phyloP scores from a whole-genome alignment of 805 yeast genomes.

The Diddensiella santjacobensis region DNA sequence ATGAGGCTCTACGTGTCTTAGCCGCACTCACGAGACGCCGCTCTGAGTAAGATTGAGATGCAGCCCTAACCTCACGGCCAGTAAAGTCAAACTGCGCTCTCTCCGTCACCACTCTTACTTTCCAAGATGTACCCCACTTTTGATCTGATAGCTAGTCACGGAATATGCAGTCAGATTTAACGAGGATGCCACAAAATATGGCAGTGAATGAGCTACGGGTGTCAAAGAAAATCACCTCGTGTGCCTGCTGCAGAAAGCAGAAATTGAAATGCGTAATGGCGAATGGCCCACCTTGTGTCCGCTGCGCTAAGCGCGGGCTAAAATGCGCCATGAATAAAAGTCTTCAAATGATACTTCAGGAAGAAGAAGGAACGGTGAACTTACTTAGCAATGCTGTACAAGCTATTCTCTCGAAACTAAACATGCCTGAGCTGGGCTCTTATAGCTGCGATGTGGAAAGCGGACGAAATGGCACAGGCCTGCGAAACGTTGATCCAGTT shows the following conservation, averaged over 20 bases:
- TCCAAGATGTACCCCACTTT: not conserved
- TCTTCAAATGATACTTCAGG: constrained; percentile 3
- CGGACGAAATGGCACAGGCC: not conserved
- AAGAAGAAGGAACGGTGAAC: not conserved
- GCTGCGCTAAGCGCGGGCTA: not conserved
- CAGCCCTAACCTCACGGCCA: no score
- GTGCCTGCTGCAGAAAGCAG: not conserved
- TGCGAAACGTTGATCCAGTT: not conserved
- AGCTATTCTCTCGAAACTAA: not conserved
- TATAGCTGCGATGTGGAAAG: not conserved
- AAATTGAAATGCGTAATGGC: not conserved
- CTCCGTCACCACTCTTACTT: not conserved
- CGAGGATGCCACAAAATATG: not conserved
- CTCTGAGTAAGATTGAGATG: no score
- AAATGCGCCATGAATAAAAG: constrained; percentile 1
- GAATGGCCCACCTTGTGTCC: not conserved
- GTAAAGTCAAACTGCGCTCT: no score
- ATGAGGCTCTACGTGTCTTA: no score
- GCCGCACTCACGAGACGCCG: no score
- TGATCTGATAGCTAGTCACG: not conserved
- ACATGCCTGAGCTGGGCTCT: not conserved
- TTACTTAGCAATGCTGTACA: not conserved
- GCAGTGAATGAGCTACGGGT: not conserved
- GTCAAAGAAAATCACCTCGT: constrained; percentile 1
- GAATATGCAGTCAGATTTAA: not conserved